phyloP scores from a whole-genome alignment of 2,329 filamentous ascomycete genomes.

The Aspergillus sp. region DNA sequence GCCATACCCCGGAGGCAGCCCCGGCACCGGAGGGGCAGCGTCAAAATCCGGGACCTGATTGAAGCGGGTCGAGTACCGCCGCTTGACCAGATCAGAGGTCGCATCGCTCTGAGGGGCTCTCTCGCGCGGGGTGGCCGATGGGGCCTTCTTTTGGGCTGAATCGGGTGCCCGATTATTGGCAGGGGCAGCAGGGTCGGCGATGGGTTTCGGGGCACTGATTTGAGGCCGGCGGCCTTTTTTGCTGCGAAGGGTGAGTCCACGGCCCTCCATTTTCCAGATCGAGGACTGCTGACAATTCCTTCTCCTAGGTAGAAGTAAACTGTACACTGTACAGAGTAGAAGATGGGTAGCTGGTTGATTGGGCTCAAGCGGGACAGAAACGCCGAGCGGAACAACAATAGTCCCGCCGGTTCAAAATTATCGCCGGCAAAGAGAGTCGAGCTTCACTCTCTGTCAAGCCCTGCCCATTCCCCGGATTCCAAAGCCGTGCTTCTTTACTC shows the following conservation, averaged over 20 bases:
- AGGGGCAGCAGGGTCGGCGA: conserved; percentile 37
- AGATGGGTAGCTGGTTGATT: background rate
- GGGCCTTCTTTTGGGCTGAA: conserved; percentile 20
- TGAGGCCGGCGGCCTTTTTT: conserved; percentile 51
- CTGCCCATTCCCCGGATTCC: background rate
- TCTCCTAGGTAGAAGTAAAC: too few species aligned
- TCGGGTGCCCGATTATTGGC: conserved; percentile 31
- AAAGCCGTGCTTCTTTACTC: conserved; percentile 2
- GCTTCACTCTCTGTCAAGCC: conserved; percentile 2
- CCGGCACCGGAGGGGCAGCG: conserved; percentile 63
- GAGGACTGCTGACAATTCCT: background rate
- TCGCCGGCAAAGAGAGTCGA: conserved; percentile 8
- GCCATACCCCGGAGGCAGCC: conserved; percentile 55
- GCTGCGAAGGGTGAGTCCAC: conserved; percentile 57
- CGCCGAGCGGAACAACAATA: conserved; percentile 32
- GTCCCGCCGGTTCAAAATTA: conserved; percentile 29
- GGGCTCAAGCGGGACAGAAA: conserved; percentile 24
- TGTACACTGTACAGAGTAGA: background rate
- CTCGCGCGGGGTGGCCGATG: conserved; percentile 29
- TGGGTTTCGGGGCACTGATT: conserved; percentile 55
- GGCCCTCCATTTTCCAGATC: conserved; percentile 40
- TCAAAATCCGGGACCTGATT: conserved; percentile 67
- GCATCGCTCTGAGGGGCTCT: conserved; percentile 43
- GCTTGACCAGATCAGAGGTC: conserved; percentile 80
- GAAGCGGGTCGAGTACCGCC: conserved; percentile 88